Evolutionary conservation across 441 rosid genomes (phyloP).

Genomic region (Biscutella laevigata): DNA sequence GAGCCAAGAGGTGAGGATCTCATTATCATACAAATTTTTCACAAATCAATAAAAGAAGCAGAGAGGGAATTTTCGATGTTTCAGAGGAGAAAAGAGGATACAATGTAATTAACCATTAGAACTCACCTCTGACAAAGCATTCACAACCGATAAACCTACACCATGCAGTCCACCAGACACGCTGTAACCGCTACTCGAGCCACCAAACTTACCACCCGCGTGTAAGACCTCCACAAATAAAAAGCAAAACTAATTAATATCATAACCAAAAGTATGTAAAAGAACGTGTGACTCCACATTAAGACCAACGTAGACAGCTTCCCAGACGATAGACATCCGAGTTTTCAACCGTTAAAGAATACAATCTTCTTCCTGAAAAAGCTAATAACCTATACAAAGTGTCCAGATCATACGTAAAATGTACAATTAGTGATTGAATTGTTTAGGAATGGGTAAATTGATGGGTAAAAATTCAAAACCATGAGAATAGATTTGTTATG

Average conservation of each 20-base stretch:
- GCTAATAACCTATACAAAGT: neutral
- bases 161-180: slow-evolving; percentile 98
- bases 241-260: neutral
- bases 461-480: neutral
- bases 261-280: neutral
- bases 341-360: neutral
- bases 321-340: neutral
- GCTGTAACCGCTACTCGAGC: slow-evolving; percentile 83
- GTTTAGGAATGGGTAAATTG: neutral
- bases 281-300: neutral
- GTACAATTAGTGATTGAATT: neutral
- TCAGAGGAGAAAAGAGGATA: neutral
- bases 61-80: neutral
- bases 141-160: slow-evolving; percentile 95
- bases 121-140: slow-evolving; percentile 91
- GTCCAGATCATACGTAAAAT: neutral
- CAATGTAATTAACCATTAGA: slow-evolving; percentile 9
- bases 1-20: neutral
- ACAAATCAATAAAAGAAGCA: neutral
- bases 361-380: neutral
- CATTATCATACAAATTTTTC: neutral
- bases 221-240: slow-evolving; percentile 68
- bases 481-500: neutral
- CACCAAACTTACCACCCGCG: slow-evolving; percentile 99
- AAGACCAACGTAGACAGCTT: neutral